Percentiles rank a stretch among this genome's conserved stretches.
These are phyloP conservation scores for Dendrothele bispora DNA, from an alignment of 768 basidiomycete genomes.

Conservation along the genomic window DNA sequence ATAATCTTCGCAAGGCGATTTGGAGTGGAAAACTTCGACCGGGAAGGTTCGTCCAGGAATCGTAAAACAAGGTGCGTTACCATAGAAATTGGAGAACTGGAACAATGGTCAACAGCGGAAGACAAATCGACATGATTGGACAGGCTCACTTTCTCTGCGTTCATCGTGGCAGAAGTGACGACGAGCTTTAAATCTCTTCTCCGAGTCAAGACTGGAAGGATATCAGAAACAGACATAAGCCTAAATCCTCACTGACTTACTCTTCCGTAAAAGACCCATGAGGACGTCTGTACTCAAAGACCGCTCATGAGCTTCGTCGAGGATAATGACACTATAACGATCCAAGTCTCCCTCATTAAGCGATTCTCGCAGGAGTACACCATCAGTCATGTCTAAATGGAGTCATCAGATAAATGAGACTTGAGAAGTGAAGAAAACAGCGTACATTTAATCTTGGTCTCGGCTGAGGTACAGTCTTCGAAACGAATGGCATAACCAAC, in stretches of 20 bases:
- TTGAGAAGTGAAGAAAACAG: neutral
- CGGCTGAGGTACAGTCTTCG: slow-evolving; percentile 92
- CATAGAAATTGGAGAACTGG: slow-evolving; percentile 96
- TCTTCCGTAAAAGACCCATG: slow-evolving; percentile 94
- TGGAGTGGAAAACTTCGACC: slow-evolving; percentile 93
- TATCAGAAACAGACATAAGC: slow-evolving; percentile 5
- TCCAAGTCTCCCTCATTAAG: slow-evolving; percentile 98
- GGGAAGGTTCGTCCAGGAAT: slow-evolving; percentile 94
- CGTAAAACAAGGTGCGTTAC: slow-evolving; percentile 91
- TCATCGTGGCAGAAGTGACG: slow-evolving; percentile 99
- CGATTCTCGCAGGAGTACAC: slow-evolving; percentile 96
- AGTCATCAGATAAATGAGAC: neutral
- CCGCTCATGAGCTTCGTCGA: slow-evolving; percentile 99
- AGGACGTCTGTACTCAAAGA: slow-evolving; percentile 97
- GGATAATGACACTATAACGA: slow-evolving; percentile 93
- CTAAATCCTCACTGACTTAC: slow-evolving; percentile 43
- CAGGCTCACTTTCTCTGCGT: slow-evolving; percentile 84
- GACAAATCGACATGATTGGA: neutral
- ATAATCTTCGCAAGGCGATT: slow-evolving; percentile 98
- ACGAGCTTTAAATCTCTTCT: slow-evolving; percentile 93
- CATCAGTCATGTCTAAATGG: slow-evolving; percentile 92
- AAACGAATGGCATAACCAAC: slow-evolving; percentile 99
- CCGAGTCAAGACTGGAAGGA: slow-evolving; percentile 69
- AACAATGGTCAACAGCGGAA: neutral
- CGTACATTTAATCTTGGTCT: slow-evolving; percentile 97